Conservation (phyloP, 1,139 yeast species). For the Sugiyamaella xylanicola region DNA sequence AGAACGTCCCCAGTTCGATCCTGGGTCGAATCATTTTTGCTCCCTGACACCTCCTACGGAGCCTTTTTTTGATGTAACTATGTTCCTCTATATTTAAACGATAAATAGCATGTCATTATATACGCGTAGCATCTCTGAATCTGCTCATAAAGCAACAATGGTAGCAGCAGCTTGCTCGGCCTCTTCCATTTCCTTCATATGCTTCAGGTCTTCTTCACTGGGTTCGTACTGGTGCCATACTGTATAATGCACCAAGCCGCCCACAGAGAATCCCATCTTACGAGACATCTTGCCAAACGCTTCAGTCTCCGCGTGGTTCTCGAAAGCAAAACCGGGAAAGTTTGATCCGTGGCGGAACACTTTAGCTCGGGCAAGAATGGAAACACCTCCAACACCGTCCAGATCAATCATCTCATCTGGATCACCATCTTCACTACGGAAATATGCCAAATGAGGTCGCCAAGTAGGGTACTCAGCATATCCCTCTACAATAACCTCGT, state of each 20-base stretch:
- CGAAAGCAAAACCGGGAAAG: conserved; percentile 87
- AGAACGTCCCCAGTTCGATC: conserved; percentile 99
- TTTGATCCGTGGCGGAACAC: conserved; percentile 81
- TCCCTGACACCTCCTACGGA: neutral
- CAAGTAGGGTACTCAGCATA: conserved; percentile 91
- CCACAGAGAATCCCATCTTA: conserved; percentile 76
- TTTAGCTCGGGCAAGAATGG: conserved; percentile 73
- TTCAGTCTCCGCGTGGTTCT: conserved; percentile 90
- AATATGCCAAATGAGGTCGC: conserved; percentile 88
- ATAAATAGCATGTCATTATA: neutral
- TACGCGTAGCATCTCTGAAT: neutral
- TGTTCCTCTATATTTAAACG: neutral
- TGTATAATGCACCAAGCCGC: conserved; percentile 84
- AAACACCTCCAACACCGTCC: conserved; percentile 93
- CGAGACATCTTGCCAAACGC: conserved; percentile 86
- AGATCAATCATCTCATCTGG: conserved; percentile 86
- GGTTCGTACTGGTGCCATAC: conserved; percentile 94
- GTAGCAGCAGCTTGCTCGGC: conserved; percentile 2
- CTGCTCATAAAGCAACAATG: neutral
- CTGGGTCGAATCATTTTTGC: conserved; percentile 86
- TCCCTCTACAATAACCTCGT: conserved; percentile 90
- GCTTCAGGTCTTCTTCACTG: conserved; percentile 83
- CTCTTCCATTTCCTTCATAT: conserved; percentile 68
- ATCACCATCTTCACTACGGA: conserved; percentile 79
- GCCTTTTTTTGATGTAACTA: neutral